Evolutionary conservation across 1,284 basidiomycete genomes (phyloP).

Genomic region (Ceratobasidium sp.): DNA sequence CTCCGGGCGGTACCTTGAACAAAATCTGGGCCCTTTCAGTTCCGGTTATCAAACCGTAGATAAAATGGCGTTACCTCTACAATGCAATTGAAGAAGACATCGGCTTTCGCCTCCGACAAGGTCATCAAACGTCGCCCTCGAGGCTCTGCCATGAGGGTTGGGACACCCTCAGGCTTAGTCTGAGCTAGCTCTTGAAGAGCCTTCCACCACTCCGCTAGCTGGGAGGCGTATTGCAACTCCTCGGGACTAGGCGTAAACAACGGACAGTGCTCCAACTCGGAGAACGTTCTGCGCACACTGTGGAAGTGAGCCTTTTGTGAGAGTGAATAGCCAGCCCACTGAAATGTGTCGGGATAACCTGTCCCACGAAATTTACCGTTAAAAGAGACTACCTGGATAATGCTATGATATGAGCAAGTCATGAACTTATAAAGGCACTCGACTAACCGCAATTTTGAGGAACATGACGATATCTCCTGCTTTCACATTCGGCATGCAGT

Average conservation of each 20-base stretch:
- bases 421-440: not conserved
- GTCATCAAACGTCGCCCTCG: slow-evolving; percentile 28
- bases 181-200: slow-evolving; percentile 24
- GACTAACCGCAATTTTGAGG: slow-evolving; percentile 22
- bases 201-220: slow-evolving; percentile 35
- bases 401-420: not conserved
- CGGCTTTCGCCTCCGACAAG: slow-evolving; percentile 21
- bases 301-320: slow-evolving; percentile 23
- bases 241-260: slow-evolving; percentile 20
- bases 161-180: not conserved
- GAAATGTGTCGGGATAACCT: slow-evolving; percentile 27
- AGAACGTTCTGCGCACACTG: slow-evolving; percentile 18
- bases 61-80: slow-evolving; percentile 24
- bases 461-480: slow-evolving; percentile 33
- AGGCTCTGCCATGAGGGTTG: slow-evolving; percentile 10
- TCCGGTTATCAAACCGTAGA: not conserved
- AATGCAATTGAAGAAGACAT: slow-evolving; percentile 35
- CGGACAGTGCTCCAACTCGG: slow-evolving; percentile 27
- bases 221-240: slow-evolving; percentile 24
- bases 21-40: slow-evolving; percentile 13
- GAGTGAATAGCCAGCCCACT: slow-evolving; percentile 38
- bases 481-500: slow-evolving; percentile 34
- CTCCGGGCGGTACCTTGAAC: slow-evolving; percentile 20
- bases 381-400: not conserved
- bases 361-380: slow-evolving; percentile 11